These are phyloP conservation scores for Zymoseptoria ardabiliae DNA, from an alignment of 2,329 filamentous ascomycete genomes.

Conservation along the genomic window DNA sequence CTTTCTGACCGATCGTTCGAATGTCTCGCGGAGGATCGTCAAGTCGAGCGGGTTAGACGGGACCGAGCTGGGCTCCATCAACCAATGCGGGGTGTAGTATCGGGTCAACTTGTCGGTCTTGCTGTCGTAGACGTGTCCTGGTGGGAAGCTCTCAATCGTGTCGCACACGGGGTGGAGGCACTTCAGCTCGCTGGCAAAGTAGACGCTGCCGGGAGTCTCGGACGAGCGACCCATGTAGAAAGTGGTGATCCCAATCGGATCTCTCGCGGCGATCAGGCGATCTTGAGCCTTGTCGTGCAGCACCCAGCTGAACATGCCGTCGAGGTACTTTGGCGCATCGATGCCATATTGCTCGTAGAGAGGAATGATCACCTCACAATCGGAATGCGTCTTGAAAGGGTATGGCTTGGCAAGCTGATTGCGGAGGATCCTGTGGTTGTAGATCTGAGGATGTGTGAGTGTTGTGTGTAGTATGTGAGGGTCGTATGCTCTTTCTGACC, in stretches of 20 bases:
- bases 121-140: slow-evolving; percentile 93
- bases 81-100: slow-evolving; percentile 87
- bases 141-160: slow-evolving; percentile 88
- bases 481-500: slow-evolving; percentile 52
- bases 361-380: slow-evolving; percentile 98
- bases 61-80: slow-evolving; percentile 70
- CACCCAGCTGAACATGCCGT: slow-evolving; percentile 99
- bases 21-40: slow-evolving; percentile 68
- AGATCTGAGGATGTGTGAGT: slow-evolving; percentile 33
- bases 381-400: slow-evolving; percentile 97
- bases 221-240: slow-evolving; percentile 92
- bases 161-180: slow-evolving; percentile 89
- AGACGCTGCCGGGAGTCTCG: slow-evolving; percentile 72
- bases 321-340: slow-evolving; percentile 85
- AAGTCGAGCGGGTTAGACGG: slow-evolving; percentile 76
- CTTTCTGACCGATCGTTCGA: slow-evolving; percentile 91
- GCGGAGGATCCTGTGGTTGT: slow-evolving; percentile 94
- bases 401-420: slow-evolving; percentile 78
- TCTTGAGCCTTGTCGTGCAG: slow-evolving; percentile 93
- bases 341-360: slow-evolving; percentile 89
- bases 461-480: background rate
- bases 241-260: slow-evolving; percentile 94
- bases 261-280: slow-evolving; percentile 85
- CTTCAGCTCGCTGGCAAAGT: slow-evolving; percentile 97
- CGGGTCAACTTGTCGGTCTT: slow-evolving; percentile 75